Evolutionary conservation across 345 rosid genomes (phyloP).

Genomic region (Sonneratia alba): DNA sequence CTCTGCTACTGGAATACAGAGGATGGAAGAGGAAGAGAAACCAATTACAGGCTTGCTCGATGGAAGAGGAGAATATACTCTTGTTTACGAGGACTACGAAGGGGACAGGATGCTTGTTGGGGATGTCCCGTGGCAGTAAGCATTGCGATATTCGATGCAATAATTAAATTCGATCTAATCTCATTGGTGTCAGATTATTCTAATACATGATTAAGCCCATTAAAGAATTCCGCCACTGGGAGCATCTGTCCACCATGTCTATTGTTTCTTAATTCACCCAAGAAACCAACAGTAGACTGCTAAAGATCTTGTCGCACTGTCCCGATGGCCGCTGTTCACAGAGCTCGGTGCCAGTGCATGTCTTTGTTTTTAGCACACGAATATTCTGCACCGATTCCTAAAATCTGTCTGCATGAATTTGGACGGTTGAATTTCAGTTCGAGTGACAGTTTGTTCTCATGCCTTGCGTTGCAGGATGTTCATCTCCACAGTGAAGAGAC

Average conservation of each 20-base stretch:
- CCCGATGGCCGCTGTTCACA: background rate
- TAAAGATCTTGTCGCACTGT: background rate
- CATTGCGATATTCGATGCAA: constrained; percentile 20
- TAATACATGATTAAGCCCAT: background rate
- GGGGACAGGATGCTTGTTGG: constrained; percentile 99
- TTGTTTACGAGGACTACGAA: constrained; percentile 91
- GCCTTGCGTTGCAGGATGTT: constrained; percentile 56
- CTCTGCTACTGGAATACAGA: constrained; percentile 36
- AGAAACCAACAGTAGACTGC: constrained; percentile 2
- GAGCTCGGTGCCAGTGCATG: constrained; percentile 4
- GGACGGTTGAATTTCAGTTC: background rate
- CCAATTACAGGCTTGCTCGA: constrained; percentile 58
- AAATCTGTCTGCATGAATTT: background rate
- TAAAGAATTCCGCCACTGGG: background rate
- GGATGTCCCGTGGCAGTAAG: constrained; percentile 99
- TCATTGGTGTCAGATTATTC: constrained; percentile 1
- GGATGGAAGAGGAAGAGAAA: constrained; percentile 50
- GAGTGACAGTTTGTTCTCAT: background rate
- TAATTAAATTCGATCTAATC: background rate
- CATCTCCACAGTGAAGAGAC: constrained; percentile 76
- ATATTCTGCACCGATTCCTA: background rate
- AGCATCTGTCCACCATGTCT: background rate
- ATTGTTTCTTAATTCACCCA: background rate
- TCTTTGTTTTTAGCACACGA: background rate
- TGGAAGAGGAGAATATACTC: constrained; percentile 90